Evolutionary conservation across 768 basidiomycete species (phyloP), one percentile per base, ranked within the genome.

Genomic region (Russula lepida): DNA sequence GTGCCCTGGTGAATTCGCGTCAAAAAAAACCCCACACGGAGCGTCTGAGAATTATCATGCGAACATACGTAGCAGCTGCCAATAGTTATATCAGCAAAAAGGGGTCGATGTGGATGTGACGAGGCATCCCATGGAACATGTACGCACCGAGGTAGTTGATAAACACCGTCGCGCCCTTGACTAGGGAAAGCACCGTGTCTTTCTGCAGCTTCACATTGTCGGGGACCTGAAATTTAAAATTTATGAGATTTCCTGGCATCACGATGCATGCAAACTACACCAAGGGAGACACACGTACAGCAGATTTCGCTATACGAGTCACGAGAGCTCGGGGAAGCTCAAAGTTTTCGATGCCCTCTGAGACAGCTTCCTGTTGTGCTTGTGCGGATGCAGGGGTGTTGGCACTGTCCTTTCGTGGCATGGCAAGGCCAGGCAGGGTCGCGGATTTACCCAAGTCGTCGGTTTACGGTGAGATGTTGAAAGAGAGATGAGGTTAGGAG

Each of bases 101-200:
- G 50, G 30, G 15, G 28, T 7, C 25, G 25, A n/a, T 1, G 23
- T n/a, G 19, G 2, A 23, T 19, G 15, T 21, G 50, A 4, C 11
- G 13, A 8, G 9, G 51, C 1, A 47, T 28, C 43, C 19, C 51
- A 64, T n/a, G 8, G 21, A 63, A 25, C 35, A 15, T 15, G 15
- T 55, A 75, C 85, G 66, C 71, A 88, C 95, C 87, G 8, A 98
- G 77, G 68, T 94, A 95, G 71, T 89, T 95, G 66, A 99, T 94
- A 72, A 98, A 98, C 54, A 98, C 88, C 0, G 95, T 95, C 4
- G 94, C 92, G 32, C 88, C 87, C 70, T 94, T 94, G 15, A 89
- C 79, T 11, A 97, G 78, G 13, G 92, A 90, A 1, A 89, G 71
- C 0, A 94, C 84, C 0, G 90, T 89, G 60, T 98, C 95, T 64